phyloP scores from a whole-genome alignment of 495 filamentous ascomycete species.

The Astrothelium subdiscretum region DNA sequence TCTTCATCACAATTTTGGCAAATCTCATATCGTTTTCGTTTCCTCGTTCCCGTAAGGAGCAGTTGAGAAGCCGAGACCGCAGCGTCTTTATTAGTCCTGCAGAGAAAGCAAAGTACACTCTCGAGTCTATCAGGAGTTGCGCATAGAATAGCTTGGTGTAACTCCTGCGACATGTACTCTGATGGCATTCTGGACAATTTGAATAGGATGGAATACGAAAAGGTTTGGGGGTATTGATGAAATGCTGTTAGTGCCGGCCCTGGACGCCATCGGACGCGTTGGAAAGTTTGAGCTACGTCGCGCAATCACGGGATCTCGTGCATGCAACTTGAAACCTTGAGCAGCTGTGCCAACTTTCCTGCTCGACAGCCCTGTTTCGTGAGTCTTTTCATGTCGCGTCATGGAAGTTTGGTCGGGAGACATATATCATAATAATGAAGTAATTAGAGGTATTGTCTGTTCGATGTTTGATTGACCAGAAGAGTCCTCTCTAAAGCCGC shows the following conservation, averaged over 20 bases:
- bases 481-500: background rate
- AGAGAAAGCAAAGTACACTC: too few relatives aligned
- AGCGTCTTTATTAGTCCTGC: background rate
- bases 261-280: background rate
- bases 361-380: background rate
- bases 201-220: too few relatives aligned
- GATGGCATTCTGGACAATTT: too few relatives aligned
- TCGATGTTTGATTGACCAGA: background rate
- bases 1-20: background rate
- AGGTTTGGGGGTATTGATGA: too few relatives aligned
- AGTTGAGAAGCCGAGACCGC: background rate
- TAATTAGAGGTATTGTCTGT: background rate
- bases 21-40: background rate
- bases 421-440: background rate
- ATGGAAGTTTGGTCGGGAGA: background rate
- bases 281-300: background rate
- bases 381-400: background rate
- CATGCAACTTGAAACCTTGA: background rate
- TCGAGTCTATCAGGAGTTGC: too few relatives aligned
- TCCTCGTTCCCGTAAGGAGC: background rate
- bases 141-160: too few relatives aligned
- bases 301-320: background rate
- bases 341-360: background rate
- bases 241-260: too few relatives aligned
- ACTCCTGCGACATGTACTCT: too few relatives aligned